Conservation (phyloP, 345 rosid genomes). For the Citrus glauca region DNA sequence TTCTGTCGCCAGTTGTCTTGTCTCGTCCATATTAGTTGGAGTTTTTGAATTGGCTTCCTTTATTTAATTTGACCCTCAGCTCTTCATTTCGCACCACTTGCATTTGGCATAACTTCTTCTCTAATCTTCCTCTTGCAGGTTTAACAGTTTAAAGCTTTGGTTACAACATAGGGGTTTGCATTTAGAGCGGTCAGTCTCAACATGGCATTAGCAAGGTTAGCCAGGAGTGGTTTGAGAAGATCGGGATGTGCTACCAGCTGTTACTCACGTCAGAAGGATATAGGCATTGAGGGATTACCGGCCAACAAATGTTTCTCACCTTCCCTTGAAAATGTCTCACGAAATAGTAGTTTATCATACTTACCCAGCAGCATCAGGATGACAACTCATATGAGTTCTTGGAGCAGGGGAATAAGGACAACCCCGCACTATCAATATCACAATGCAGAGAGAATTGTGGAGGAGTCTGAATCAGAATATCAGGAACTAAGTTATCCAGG, state of each 20-base stretch:
- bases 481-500: slow-evolving; percentile 42
- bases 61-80: slow-evolving; percentile 6
- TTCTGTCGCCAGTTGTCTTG: slow-evolving; percentile 2
- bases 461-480: slow-evolving; percentile 38
- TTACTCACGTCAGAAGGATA: slow-evolving; percentile 16
- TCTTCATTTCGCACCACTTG: slow-evolving; percentile 1
- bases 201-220: slow-evolving; percentile 64
- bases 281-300: slow-evolving; percentile 8
- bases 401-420: slow-evolving; percentile 53
- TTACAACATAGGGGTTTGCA: not conserved
- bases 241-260: slow-evolving; percentile 28
- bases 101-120: slow-evolving; percentile 9
- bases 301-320: slow-evolving; percentile 10
- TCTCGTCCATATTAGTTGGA: slow-evolving; percentile 20
- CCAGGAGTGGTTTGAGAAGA: slow-evolving; percentile 48
- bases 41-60: slow-evolving; percentile 8
- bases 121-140: slow-evolving; percentile 16
- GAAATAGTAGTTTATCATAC: slow-evolving; percentile 15
- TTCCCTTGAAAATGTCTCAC: slow-evolving; percentile 19
- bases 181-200: slow-evolving; percentile 4
- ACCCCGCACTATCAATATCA: slow-evolving; percentile 36
- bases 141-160: slow-evolving; percentile 2
- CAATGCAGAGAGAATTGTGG: slow-evolving; percentile 29
- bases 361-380: slow-evolving; percentile 17
- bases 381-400: slow-evolving; percentile 16